Percentiles rank a stretch among this genome's conserved stretches.
phyloP scores from a whole-genome alignment of 2,329 filamentous ascomycete species.

The Nemania bipapillata region DNA sequence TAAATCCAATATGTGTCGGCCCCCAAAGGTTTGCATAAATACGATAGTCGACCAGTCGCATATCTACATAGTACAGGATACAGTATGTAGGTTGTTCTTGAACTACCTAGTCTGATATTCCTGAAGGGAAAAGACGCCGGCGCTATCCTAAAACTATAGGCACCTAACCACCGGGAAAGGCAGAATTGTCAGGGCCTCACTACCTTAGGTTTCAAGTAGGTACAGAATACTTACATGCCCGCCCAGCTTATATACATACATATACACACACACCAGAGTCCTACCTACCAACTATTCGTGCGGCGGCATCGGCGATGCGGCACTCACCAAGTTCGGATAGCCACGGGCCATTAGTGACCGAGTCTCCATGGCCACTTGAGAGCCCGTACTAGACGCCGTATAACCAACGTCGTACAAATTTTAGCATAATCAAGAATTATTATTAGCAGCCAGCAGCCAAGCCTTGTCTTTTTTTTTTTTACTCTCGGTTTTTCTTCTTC shows the following conservation, averaged over 20 bases:
- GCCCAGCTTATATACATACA: neutral
- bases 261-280: neutral
- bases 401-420: neutral
- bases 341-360: neutral
- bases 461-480: neutral
- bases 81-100: conserved; percentile 6
- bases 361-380: neutral
- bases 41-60: conserved; percentile 29
- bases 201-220: neutral
- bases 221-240: neutral
- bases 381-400: neutral
- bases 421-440: neutral
- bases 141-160: conserved; percentile 3
- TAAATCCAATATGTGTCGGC: conserved; percentile 21
- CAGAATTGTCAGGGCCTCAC: neutral
- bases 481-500: no score
- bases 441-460: neutral
- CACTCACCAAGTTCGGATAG: conserved; percentile 20
- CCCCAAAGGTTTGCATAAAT: conserved; percentile 21
- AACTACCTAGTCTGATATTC: conserved; percentile 1
- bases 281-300: conserved; percentile 1
- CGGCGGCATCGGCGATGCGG: conserved; percentile 14
- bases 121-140: conserved; percentile 15
- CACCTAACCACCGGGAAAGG: neutral
- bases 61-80: no score